phyloP scores from a whole-genome alignment of 2,329 filamentous ascomycete genomes.

The Microsporum audouinii region DNA sequence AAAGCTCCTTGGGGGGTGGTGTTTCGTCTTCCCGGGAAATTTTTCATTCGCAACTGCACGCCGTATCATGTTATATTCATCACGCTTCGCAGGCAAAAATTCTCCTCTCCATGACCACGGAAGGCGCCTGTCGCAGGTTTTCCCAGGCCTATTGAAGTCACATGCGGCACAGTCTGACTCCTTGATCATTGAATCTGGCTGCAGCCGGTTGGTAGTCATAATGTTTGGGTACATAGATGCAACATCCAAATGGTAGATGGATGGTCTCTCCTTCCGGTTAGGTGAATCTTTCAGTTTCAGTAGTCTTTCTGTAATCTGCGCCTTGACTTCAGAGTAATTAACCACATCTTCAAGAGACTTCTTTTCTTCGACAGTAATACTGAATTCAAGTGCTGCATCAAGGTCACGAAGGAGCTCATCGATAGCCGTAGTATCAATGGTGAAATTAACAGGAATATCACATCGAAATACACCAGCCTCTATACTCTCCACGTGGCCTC shows the following conservation, averaged over 20 bases:
- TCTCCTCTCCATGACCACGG: conserved; percentile 99
- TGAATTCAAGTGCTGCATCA: conserved; percentile 80
- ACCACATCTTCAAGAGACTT: conserved; percentile 67
- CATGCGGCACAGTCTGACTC: conserved; percentile 95
- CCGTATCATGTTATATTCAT: conserved; percentile 99
- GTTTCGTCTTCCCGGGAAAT: conserved; percentile 70
- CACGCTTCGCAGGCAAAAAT: conserved; percentile 86
- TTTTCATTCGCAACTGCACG: conserved; percentile 82
- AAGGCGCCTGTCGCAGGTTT: conserved; percentile 87
- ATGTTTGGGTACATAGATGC: conserved; percentile 99
- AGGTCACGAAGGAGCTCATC: conserved; percentile 80
- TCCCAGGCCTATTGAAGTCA: conserved; percentile 94
- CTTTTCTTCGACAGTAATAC: conserved; percentile 71
- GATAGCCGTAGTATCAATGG: conserved; percentile 74
- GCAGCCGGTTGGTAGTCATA: conserved; percentile 96
- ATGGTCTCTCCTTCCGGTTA: conserved; percentile 69
- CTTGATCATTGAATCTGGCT: conserved; percentile 97
- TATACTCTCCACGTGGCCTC: conserved; percentile 97
- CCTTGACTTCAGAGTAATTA: conserved; percentile 75
- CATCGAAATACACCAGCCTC: conserved; percentile 94
- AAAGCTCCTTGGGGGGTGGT: conserved; percentile 60
- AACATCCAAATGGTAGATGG: conserved; percentile 97
- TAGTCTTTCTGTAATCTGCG: conserved; percentile 63
- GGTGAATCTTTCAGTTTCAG: conserved; percentile 66
- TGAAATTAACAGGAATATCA: conserved; percentile 90